Base-by-base conservation (phyloP, 768 basidiomycete species). In the Boletus reticuloceps region DNA sequence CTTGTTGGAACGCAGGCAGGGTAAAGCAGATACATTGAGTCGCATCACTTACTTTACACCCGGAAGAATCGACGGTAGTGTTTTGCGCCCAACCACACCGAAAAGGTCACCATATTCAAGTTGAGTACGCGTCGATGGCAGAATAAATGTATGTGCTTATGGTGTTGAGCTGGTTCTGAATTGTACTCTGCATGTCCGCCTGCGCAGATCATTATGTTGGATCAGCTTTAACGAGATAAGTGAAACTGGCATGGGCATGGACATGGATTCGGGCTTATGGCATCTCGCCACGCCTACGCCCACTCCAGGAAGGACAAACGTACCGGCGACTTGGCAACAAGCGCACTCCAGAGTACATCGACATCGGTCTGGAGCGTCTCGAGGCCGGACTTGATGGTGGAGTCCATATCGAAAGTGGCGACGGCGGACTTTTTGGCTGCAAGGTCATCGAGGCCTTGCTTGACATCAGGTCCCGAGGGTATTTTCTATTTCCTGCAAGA, bases 331-430 rank as follows among this genome's bases (percentile, higher is more conserved):
- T 38, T 48, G 32, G 0, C 9, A 22, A 9, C 2, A 13, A 60
- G 3, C 4, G 17, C 41, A 4, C 3, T 3, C 6, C 17, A 22
- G 10, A 55, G 25, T 1, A 0, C 12, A 17, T 45, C n/a, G 7
- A n/a, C 1, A 4, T 12, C 1, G 4, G 0, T 1, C n/a, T 44
- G 13, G 25, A 59, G 45, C 20, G 0, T 6, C 39, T 31, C 1
- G 20, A 61, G 50, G 29, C 40, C 46, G 1, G 1, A 0, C 41
- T n/a, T 0, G 19, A n/a, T 38, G 1, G 20, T 11, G 4, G 1
- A 0, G 1, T 0, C 8, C 6, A 6, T 14, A 7, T 7, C 0
- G 5, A 11, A 0, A 17, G 5, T 2, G 7, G 3, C 0, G 20
- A 60, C 0, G 5, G 37, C 37, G 1, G 14, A 0, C 34, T 50